Evolutionary conservation across 2,329 filamentous ascomycete genomes (phyloP).

Genomic region (Pestalotiopsis sp.): DNA sequence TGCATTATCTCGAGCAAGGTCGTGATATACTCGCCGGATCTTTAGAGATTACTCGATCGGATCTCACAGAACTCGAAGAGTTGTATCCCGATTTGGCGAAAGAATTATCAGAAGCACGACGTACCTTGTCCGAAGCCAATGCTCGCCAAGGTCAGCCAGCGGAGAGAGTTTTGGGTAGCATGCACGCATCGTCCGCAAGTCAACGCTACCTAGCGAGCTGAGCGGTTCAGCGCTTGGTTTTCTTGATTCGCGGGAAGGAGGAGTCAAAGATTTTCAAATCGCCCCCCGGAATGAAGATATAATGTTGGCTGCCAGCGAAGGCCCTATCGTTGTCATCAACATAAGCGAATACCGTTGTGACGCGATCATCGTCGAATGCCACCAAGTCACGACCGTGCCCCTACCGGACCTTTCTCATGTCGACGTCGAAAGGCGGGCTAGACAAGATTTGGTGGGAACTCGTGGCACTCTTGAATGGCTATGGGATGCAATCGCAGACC

Average conservation of each 20-base stretch:
- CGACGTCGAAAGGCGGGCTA: neutral
- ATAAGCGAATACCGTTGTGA: slow-evolving; percentile 29
- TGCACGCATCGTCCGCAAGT: too few relatives aligned
- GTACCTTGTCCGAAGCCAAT: too few relatives aligned
- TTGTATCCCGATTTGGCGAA: neutral
- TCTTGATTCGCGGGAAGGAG: neutral
- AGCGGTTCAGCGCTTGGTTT: neutral
- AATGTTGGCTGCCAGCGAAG: slow-evolving; percentile 20
- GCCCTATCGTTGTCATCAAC: slow-evolving; percentile 32
- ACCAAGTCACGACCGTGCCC: slow-evolving; percentile 18
- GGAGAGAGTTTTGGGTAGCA: too few relatives aligned
- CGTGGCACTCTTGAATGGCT: slow-evolving; percentile 30
- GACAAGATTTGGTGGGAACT: slow-evolving; percentile 8
- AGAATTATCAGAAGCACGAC: neutral
- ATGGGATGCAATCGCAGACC: slow-evolving; percentile 29
- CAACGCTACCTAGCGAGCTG: neutral
- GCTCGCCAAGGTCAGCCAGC: too few relatives aligned
- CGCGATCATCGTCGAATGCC: slow-evolving; percentile 28
- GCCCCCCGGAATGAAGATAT: slow-evolving; percentile 20
- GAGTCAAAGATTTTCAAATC: slow-evolving; percentile 26
- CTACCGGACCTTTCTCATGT: slow-evolving; percentile 18
- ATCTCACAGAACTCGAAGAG: slow-evolving; percentile 17
- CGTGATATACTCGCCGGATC: slow-evolving; percentile 26
- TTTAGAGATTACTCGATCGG: slow-evolving; percentile 23
- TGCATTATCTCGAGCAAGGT: slow-evolving; percentile 27